Evolutionary conservation across 306 rosid genomes (phyloP).

Genomic region (Pterocarpus santalinus): DNA sequence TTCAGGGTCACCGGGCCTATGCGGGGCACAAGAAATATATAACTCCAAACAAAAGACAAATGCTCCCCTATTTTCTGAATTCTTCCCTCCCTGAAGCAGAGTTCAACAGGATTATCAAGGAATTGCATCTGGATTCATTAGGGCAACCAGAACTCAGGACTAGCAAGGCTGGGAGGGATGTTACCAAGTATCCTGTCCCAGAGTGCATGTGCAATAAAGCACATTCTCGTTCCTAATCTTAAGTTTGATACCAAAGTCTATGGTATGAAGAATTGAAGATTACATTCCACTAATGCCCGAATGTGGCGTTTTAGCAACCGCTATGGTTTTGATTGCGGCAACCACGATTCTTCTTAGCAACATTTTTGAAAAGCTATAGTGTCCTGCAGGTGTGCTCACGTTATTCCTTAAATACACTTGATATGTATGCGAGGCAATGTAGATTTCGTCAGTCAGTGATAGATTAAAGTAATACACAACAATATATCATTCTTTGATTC

Average conservation of each 20-base stretch:
- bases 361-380: conserved; percentile 24
- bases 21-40: conserved; percentile 96
- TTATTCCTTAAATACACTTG: background rate
- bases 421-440: conserved; percentile 26
- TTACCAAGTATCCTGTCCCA: conserved; percentile 86
- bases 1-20: conserved; percentile 94
- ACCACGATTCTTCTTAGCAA: conserved; percentile 41
- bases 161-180: conserved; percentile 77
- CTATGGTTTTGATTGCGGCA: conserved; percentile 39
- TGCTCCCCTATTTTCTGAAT: conserved; percentile 83
- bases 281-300: background rate
- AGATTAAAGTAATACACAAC: conserved; percentile 2
- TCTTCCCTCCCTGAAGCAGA: conserved; percentile 77
- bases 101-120: conserved; percentile 71
- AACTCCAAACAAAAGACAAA: conserved; percentile 94
- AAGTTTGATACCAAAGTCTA: conserved; percentile 38
- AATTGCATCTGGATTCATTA: conserved; percentile 76
- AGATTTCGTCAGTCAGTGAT: background rate
- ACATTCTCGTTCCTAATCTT: conserved; percentile 36
- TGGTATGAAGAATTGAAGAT: background rate
- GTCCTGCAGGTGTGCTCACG: conserved; percentile 16
- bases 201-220: conserved; percentile 91
- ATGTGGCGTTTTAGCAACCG: conserved; percentile 19
- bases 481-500: conserved; percentile 72
- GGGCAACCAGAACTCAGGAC: conserved; percentile 91